Base-by-base conservation (phyloP, 495 filamentous ascomycete genomes). In the Extremus antarcticus region DNA sequence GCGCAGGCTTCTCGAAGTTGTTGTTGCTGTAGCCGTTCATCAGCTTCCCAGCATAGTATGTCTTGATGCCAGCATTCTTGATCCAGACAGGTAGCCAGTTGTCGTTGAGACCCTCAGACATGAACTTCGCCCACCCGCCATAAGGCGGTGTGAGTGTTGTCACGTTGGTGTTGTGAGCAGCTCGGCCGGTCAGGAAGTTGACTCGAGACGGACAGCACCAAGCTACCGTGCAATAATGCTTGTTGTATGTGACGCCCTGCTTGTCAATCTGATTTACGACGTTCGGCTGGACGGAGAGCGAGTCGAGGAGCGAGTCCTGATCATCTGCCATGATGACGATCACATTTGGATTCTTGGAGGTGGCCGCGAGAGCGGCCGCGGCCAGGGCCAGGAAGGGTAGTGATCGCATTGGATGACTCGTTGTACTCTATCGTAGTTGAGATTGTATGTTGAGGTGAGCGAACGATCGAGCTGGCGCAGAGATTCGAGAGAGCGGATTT, bases 81-180 rank as follows among this genome's bases (percentile, higher is more conserved):
- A 87, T 69, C 83, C 83, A 87, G 2, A 84, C 60, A 0, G 83
- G 82, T 9, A 87, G 71, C 55, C 77, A 86, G 54, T 78, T 71
- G 0, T 80, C 73, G 57, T 87, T 86, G 51, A 81, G 73, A 0
- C 83, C 82, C 38, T 80, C 78, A 4, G 68, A 67, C 25, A 85
- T 65, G 54, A 87, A 85, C 56, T 86, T 85, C 38, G 82, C 80
- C 57, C 84, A 86, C 9, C 83, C 83, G 10, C 41, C 41, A n/a
- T 17, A 45, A n/a, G 41, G 41, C 7, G 41, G 41, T 9, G 41
- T 68, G 8, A 87, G 82, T 53, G 84, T 79, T 0, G 83, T 86
- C 8, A 87, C 82, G 55, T 87, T 87, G 17, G 83, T 85, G 60
- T 86, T 87, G 63, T 87, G 84, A 1, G 82, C 79, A 32, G 76